Conservation (phyloP, 768 basidiomycete genomes). For the Tubosaeta brunneosetosa region DNA sequence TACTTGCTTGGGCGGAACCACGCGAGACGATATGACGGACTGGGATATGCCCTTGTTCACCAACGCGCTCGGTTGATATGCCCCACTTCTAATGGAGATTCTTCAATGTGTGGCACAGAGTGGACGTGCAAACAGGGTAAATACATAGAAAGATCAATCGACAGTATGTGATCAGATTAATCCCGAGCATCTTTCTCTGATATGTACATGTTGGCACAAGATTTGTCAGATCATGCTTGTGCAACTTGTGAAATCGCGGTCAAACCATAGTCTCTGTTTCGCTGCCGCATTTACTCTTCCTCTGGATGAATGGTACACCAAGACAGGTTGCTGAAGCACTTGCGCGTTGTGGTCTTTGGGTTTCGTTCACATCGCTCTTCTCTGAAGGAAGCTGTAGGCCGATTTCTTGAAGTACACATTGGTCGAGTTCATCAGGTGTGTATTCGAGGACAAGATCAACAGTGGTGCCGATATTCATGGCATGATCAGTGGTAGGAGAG, state of each 20-base stretch:
- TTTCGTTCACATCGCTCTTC: not conserved
- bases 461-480: too few species aligned
- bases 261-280: not conserved
- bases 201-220: too few species aligned
- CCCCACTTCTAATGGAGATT: not conserved
- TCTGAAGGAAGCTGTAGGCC: too few species aligned
- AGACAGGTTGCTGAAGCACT: not conserved
- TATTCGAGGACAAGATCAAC: too few species aligned
- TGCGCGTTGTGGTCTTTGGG: not conserved
- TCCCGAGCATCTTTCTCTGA: too few species aligned
- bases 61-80: not conserved
- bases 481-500: too few species aligned
- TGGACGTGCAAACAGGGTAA: not conserved
- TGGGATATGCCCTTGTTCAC: not conserved
- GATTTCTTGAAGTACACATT: too few species aligned
- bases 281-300: constrained; percentile 1
- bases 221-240: not conserved
- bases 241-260: not conserved
- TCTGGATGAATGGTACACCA: not conserved
- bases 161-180: not conserved
- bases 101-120: not conserved
- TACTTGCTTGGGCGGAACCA: not conserved
- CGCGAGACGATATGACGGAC: not conserved
- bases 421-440: too few species aligned
- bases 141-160: not conserved